A percentile compares a stretch with the other conserved stretches of the same genome.
These are phyloP conservation scores for Penicillium cataractarum DNA, from an alignment of 495 filamentous ascomycete genomes.

Conservation along the genomic window DNA sequence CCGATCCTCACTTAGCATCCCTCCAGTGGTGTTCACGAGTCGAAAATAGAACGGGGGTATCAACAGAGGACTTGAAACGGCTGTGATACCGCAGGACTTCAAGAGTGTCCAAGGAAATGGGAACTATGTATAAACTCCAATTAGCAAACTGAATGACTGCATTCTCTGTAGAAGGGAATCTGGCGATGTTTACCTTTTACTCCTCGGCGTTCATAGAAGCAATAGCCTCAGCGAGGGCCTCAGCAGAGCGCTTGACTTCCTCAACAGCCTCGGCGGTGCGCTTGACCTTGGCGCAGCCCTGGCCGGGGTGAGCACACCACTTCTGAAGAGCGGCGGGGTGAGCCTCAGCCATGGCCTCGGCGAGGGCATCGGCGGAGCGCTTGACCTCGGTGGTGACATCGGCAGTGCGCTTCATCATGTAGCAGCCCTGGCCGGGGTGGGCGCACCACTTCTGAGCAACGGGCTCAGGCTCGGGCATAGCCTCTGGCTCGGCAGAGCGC, in stretches of 20 bases:
- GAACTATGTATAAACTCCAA: not conserved
- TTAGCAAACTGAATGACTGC: not conserved
- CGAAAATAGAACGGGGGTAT: not conserved
- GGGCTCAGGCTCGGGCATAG: slow-evolving; percentile 3
- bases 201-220: slow-evolving; percentile 39
- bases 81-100: not conserved
- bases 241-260: slow-evolving; percentile 42
- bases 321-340: slow-evolving; percentile 33
- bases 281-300: slow-evolving; percentile 51
- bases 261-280: slow-evolving; percentile 46
- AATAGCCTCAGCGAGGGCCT: slow-evolving; percentile 46
- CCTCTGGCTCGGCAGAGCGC: slow-evolving; percentile 25
- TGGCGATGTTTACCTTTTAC: slow-evolving; percentile 28
- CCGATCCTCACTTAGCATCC: not conserved
- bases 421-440: slow-evolving; percentile 33
- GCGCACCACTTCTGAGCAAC: not conserved
- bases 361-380: slow-evolving; percentile 55
- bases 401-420: slow-evolving; percentile 36
- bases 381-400: slow-evolving; percentile 43
- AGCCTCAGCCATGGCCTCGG: slow-evolving; percentile 45
- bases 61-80: not conserved
- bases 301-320: slow-evolving; percentile 46
- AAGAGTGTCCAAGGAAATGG: not conserved
- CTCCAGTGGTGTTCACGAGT: not conserved
- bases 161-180: not conserved